Base-by-base conservation (phyloP, 495 filamentous ascomycete species). In the Filosporella fistucella region DNA sequence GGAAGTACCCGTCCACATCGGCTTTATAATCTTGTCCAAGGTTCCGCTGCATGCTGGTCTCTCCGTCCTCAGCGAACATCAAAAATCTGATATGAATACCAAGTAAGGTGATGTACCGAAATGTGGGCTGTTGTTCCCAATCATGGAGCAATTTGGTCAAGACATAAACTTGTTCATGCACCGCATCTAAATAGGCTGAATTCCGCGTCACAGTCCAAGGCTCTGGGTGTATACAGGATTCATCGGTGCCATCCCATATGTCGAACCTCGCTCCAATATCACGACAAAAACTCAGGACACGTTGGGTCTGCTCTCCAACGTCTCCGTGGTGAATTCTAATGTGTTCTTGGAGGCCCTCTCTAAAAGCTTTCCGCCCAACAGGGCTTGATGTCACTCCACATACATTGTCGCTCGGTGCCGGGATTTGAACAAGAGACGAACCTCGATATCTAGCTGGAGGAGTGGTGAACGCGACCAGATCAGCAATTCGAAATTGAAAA, bases 371-470 rank as follows among this genome's bases (percentile, higher is more conserved):
- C 0, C 52, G 40, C 4, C 52, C 52, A 1, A 41, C 7, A 5
- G 35, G 33, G 37, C 45, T 50, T 4, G 41, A 46, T 14, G 52
- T 55, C 1, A 55, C 32, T 12, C 52, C 52, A 42, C 45, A 14
- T n/a, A 55, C 24, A 35, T 55, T 55, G 8, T 55, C 52, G 30
- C 52, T 55, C 12, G 52, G 52, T 22, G 52, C 52, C 5, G 52
- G 52, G 2, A 55, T 46, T 33, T 55, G 46, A 11, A 55, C 52
- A 1, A 48, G 36, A 13, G 14, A 13, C 1, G 44, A 48, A 17
- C 46, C 45, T 4, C n/a, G 28, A 35, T 29, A 32, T 21, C 45
- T 33, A 23, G 29, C 28, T 8, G 20, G 11, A 1, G 1, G 10
- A 7, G 14, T n/a, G n/a, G 34, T 28, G 20, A 55, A 17, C 3